Evolutionary conservation across 2,329 filamentous ascomycete species (phyloP).

Genomic region (Paecilomyces sp.): DNA sequence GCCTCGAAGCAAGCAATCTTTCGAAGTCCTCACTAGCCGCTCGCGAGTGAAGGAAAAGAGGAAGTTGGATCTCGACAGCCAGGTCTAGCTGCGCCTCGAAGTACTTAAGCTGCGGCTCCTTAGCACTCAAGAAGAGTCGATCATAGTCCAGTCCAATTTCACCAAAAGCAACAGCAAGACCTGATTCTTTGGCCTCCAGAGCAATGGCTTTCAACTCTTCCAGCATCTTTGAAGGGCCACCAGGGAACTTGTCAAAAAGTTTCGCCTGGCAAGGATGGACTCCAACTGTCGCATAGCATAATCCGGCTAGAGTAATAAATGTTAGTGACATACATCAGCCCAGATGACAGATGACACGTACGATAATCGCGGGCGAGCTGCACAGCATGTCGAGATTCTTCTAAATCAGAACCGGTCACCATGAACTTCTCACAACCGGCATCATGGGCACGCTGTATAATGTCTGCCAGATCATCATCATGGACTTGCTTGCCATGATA

Average conservation of each 20-base stretch:
- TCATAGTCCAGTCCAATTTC: conserved; percentile 98
- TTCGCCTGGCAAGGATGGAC: conserved; percentile 87
- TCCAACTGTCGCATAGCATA: conserved; percentile 83
- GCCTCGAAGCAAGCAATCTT: conserved; percentile 54
- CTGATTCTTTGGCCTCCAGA: conserved; percentile 47
- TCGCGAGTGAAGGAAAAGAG: conserved; percentile 86
- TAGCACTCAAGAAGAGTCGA: conserved; percentile 72
- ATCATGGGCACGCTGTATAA: conserved; percentile 69
- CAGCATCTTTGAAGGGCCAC: conserved; percentile 37
- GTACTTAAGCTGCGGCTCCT: conserved; percentile 72
- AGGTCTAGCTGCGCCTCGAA: conserved; percentile 79
- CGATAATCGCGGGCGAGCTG: conserved; percentile 66
- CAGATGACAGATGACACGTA: conserved; percentile 36
- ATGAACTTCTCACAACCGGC: conserved; percentile 85
- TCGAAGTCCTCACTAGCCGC: conserved; percentile 85
- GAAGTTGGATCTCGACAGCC: conserved; percentile 68
- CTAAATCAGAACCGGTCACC: conserved; percentile 82
- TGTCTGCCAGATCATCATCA: conserved; percentile 45
- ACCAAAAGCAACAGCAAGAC: conserved; percentile 72
- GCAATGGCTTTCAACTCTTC: conserved; percentile 61
- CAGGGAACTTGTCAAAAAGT: conserved; percentile 59
- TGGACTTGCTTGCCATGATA: conserved; percentile 70
- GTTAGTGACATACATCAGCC: conserved; percentile 7
- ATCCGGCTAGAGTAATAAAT: conserved; percentile 50
- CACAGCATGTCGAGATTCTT: conserved; percentile 68